Conservation (phyloP, 2,329 filamentous ascomycete genomes). For the Colletotrichum spaethianum region DNA sequence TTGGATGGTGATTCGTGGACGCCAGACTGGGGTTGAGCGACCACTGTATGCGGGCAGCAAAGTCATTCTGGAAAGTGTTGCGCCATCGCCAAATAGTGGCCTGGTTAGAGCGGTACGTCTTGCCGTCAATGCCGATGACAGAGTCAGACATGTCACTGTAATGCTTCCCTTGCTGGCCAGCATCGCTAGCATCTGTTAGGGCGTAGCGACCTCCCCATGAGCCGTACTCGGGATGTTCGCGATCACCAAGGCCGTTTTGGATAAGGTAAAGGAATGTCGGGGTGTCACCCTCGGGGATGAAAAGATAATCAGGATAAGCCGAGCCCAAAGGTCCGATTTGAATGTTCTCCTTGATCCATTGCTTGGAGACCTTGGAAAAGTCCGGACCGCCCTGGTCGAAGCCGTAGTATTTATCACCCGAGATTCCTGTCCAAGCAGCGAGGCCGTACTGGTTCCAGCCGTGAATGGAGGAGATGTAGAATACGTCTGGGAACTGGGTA, state of each 20-base stretch:
- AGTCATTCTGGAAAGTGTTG: constrained; percentile 57
- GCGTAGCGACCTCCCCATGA: constrained; percentile 66
- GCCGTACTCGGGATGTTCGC: constrained; percentile 62
- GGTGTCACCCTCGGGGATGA: constrained; percentile 69
- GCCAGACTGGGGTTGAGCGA: constrained; percentile 45
- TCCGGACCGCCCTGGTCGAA: constrained; percentile 64
- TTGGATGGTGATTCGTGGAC: constrained; percentile 62
- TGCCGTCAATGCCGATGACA: constrained; percentile 48
- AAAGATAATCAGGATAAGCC: constrained; percentile 62
- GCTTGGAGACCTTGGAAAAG: constrained; percentile 60
- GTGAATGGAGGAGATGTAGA: constrained; percentile 70
- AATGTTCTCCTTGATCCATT: constrained; percentile 68
- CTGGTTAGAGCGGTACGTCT: constrained; percentile 46
- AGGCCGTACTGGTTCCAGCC: constrained; percentile 69
- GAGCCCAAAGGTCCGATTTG: constrained; percentile 62
- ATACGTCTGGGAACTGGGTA: constrained; percentile 65
- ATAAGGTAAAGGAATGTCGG: constrained; percentile 65
- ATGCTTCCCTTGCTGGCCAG: constrained; percentile 41
- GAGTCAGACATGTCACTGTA: constrained; percentile 50
- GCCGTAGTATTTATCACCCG: constrained; percentile 47
- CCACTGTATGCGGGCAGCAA: constrained; percentile 59
- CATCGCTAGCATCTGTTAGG: constrained; percentile 48
- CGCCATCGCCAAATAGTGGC: constrained; percentile 60
- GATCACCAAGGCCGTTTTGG: constrained; percentile 61
- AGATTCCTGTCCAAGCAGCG: constrained; percentile 71